Evolutionary conservation across 768 basidiomycete genomes (phyloP), one percentile per base, ranked within the genome.

Genomic region (Podaxis sp.): DNA sequence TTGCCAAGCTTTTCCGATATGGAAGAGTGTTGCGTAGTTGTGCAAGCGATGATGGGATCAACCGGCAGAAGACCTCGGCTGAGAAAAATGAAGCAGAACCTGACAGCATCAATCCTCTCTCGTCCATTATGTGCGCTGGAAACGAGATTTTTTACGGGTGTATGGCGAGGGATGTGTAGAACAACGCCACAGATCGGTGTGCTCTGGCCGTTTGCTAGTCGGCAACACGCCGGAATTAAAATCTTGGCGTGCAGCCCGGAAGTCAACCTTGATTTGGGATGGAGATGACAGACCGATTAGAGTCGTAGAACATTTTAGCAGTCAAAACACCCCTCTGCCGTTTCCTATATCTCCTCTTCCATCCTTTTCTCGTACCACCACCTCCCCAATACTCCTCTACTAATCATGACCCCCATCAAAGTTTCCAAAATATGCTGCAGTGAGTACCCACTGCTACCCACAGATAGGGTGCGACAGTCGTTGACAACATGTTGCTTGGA

Each of bases 361-460:
- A 46, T 51, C 36, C 25, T 35, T 54, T 60, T 63, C 63, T 62
- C 61, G 61, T 52, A 61, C 63, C 59, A 57, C 50, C 69, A 86
- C 83, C 83, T 72, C 79, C 67, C 79, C 64, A 77, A 80, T 64
- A 88, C 93, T 66, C 82, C 63, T 21, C 21, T 27, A 25, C 37
- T 44, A 4, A 50, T 50, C 68, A 86, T 86, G 84, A 72, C 81
- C 66, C 80, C 79, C 59, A 75, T 87, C 63, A 78, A 80, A 64
- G 89, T 94, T 66, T 82, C 82, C 64, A 93, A 87, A 71, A 90
- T 94, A 65, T 93, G 92, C 78, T 94, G 92, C 79, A 91, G 92
- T 94, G 69, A 73, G 91, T 85, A 7, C 32, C 58, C 61, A 32
- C 40, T 32, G 27, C 7, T n/a, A 47, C 25, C 50, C 53, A 50